Evolutionary conservation across 371 early-diverging fungal species (phyloP).

Genomic region (Mortierella sp.): DNA sequence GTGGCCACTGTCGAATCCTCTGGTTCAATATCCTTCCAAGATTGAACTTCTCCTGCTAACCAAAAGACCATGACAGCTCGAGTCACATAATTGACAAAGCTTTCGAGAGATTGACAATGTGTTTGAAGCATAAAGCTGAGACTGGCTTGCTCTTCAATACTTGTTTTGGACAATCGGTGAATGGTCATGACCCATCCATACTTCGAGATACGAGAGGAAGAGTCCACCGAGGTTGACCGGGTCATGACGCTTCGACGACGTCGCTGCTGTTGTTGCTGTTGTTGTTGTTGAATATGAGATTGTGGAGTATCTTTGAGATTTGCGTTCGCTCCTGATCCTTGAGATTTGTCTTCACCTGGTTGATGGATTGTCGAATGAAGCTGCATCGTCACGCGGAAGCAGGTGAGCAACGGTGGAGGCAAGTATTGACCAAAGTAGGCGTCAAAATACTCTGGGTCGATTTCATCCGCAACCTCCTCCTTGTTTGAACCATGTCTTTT

Average conservation of each 20-base stretch:
- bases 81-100: slow-evolving; percentile 39
- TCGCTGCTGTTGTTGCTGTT: neutral
- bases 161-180: slow-evolving; percentile 43
- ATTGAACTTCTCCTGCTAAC: slow-evolving; percentile 37
- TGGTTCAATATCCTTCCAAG: slow-evolving; percentile 36
- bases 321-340: too few species aligned
- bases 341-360: slow-evolving; percentile 11
- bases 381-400: slow-evolving; percentile 49
- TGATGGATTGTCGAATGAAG: slow-evolving; percentile 34
- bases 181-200: slow-evolving; percentile 53
- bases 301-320: too few species aligned
- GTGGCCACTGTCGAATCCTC: slow-evolving; percentile 26
- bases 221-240: slow-evolving; percentile 34
- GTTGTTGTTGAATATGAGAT: too few species aligned
- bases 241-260: slow-evolving; percentile 21
- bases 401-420: slow-evolving; percentile 37
- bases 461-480: slow-evolving; percentile 8
- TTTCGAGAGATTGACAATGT: slow-evolving; percentile 39
- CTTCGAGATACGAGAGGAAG: slow-evolving; percentile 34
- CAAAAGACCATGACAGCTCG: slow-evolving; percentile 48
- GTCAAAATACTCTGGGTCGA: slow-evolving; percentile 41
- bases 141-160: slow-evolving; percentile 44
- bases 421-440: slow-evolving; percentile 31
- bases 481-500: slow-evolving; percentile 1
- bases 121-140: slow-evolving; percentile 49